These are phyloP conservation scores for Cyclostephanos invisitatus DNA, from an alignment of 108 stramenopile species.

Conservation along the genomic window DNA sequence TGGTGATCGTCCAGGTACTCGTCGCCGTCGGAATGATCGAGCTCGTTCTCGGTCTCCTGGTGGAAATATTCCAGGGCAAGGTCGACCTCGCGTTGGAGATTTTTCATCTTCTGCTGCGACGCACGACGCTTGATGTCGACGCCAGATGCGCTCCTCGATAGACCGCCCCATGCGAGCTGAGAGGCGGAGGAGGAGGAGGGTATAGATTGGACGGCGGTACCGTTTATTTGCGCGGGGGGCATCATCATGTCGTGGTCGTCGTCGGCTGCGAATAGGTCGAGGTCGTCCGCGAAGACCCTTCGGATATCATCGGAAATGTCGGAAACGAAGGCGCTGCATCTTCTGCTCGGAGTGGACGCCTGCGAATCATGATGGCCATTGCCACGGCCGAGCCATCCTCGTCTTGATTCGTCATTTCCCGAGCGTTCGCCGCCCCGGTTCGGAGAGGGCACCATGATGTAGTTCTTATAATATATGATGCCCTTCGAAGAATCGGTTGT, in stretches of 20 bases:
- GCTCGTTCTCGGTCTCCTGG: slow-evolving; percentile 19
- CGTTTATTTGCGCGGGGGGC: not conserved
- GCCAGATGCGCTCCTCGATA: not conserved
- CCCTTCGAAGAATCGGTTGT: too few species aligned
- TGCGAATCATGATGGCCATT: not conserved
- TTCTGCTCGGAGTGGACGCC: not conserved
- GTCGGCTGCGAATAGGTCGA: not conserved
- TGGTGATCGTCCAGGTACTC: slow-evolving; percentile 15
- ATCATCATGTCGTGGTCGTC: not conserved
- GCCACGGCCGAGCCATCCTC: not conserved
- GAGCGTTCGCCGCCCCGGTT: not conserved
- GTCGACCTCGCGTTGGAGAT: slow-evolving; percentile 42
- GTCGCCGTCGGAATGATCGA: slow-evolving; percentile 32
- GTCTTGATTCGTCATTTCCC: not conserved
- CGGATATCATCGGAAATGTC: not conserved
- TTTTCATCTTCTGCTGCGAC: slow-evolving; percentile 20
- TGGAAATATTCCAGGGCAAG: slow-evolving; percentile 38
- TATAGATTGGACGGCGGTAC: not conserved
- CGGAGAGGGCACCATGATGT: not conserved
- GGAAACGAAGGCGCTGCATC: not conserved
- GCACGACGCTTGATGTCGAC: slow-evolving; percentile 8
- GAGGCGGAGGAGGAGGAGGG: not conserved
- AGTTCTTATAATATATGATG: too few species aligned
- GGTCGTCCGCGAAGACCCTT: not conserved
- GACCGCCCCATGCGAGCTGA: not conserved